A percentile compares a stretch with the other conserved stretches of the same genome.
Conservation (phyloP, 1,284 basidiomycete genomes). For the Malassezia slooffiae region DNA sequence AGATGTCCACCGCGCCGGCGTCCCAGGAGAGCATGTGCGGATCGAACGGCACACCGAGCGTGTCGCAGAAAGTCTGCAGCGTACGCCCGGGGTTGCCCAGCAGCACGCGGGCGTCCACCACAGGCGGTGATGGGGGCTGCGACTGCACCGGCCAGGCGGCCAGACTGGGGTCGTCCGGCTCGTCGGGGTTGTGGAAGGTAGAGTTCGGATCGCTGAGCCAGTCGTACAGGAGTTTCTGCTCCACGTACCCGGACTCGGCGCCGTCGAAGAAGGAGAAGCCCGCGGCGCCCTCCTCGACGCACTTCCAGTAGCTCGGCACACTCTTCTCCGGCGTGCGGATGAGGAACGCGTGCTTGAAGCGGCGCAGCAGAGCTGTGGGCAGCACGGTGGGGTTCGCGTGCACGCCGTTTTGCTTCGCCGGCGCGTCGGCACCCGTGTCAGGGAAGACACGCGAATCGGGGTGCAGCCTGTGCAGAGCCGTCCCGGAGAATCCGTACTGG, state of each 20-base stretch:
- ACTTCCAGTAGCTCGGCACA: conserved; percentile 39
- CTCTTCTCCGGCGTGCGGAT: conserved; percentile 41
- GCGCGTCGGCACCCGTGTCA: conserved; percentile 1
- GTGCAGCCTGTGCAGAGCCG: conserved; percentile 26
- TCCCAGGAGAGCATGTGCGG: conserved; percentile 38
- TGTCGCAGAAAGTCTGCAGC: conserved; percentile 30
- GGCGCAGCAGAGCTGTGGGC: conserved; percentile 29
- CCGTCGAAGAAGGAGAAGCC: conserved; percentile 41
- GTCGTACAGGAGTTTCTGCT: conserved; percentile 36
- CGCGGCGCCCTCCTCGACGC: conserved; percentile 34
- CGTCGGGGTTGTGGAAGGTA: conserved; percentile 27
- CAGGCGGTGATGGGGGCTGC: conserved; percentile 32
- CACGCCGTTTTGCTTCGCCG: conserved; percentile 8
- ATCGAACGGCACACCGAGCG: conserved; percentile 33
- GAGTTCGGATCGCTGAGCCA: conserved; percentile 36
- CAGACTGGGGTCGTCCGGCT: conserved; percentile 5
- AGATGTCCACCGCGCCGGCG: conserved; percentile 32
- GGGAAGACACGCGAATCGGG: conserved; percentile 31
- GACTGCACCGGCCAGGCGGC: conserved; percentile 9
- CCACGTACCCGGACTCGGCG: conserved; percentile 34
- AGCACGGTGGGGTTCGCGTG: conserved; percentile 44
- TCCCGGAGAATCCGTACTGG: conserved; percentile 32
- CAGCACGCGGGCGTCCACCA: conserved; percentile 31
- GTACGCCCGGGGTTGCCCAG: conserved; percentile 29
- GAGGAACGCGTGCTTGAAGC: conserved; percentile 42